Evolutionary conservation across 169 alveolate species (phyloP), one percentile per base, ranked within the genome.

Genomic region (Eimeria sp.): DNA sequence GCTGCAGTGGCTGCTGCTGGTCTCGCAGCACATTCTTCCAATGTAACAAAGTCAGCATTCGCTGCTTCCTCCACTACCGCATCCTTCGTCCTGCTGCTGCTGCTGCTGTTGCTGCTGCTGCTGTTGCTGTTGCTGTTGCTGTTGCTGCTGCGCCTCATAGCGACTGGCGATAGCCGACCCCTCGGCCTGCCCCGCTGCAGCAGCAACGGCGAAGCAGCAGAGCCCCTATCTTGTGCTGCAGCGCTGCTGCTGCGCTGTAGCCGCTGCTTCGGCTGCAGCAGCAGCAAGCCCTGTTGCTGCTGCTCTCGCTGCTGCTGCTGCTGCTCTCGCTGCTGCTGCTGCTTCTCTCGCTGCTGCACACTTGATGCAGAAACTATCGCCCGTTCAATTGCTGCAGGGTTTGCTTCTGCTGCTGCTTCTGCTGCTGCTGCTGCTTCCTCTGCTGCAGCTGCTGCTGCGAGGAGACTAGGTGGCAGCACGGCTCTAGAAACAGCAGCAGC

Each of bases 381-480:
- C 18, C 46, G 10, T 43, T 25, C 58, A 3, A 6, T 25, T 25
- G 88, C 56, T 40, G 88, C 16, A 46, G 43, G 71, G 13, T 16
- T 68, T 43, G 25, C 89, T 80, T 11, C 77, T 25, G 77, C 49
- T 10, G 77, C 23, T 62, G 11, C 62, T 56, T 6, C 85, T 33
- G 85, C 58, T 20, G 85, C 46, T 9, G 58, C 85, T n/a, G 33
- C 54, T 76, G 85, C 43, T 40, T 72, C 27, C 25, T 25, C 49
- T 46, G 89, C 89, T 49, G 71, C 89, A 25, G 68, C 89, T 54
- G 89, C 68, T 54, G 89, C 89, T 80, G 89, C 89, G 46, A 54
- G 64, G 68, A 30, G 4, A 30, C 89, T 54, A 6, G 52, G 46
- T 10, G 89, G 89, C 71, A 80, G 68, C 43, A 80, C 89, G 27